These are phyloP conservation scores for Dictyostelium intermedium DNA, from an alignment of 78 protist genomes.

Conservation along the genomic window DNA sequence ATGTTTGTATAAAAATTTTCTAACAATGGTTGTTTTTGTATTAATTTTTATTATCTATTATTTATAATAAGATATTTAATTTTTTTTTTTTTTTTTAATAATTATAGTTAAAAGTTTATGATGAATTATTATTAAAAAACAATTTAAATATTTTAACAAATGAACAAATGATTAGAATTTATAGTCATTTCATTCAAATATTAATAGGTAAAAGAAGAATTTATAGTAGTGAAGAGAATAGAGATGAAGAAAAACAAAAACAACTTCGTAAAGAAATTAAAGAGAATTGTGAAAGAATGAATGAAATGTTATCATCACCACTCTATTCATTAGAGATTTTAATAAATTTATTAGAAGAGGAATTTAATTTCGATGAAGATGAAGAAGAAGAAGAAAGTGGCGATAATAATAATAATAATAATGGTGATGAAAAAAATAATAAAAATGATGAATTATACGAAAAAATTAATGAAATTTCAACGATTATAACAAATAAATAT, in stretches of 20 bases:
- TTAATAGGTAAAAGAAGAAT: not conserved
- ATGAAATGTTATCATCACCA: not conserved
- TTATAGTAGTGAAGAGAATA: not conserved
- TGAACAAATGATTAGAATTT: not conserved
- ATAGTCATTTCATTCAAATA: slow-evolving; percentile 21
- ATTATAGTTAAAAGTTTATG: not conserved
- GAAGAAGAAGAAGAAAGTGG: not conserved
- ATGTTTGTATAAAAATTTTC: slow-evolving; percentile 15
- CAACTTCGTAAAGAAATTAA: not conserved
- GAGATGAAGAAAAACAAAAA: not conserved
- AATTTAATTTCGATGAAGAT: not conserved
- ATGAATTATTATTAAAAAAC: not conserved
- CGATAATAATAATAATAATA: not conserved
- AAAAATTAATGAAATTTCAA: not conserved
- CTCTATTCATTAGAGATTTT: slow-evolving; percentile 20
- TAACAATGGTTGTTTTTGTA: no score
- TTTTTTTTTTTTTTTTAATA: not conserved
- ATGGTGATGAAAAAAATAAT: not conserved
- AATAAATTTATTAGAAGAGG: slow-evolving; percentile 6
- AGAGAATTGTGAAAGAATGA: slow-evolving; percentile 19
- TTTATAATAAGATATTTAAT: not conserved
- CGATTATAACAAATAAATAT: not conserved
- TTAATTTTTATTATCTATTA: not conserved
- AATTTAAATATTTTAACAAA: not conserved
- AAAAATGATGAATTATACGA: not conserved